Evolutionary conservation across 495 filamentous ascomycete species (phyloP).

Genomic region (Talaromyces adpressus): DNA sequence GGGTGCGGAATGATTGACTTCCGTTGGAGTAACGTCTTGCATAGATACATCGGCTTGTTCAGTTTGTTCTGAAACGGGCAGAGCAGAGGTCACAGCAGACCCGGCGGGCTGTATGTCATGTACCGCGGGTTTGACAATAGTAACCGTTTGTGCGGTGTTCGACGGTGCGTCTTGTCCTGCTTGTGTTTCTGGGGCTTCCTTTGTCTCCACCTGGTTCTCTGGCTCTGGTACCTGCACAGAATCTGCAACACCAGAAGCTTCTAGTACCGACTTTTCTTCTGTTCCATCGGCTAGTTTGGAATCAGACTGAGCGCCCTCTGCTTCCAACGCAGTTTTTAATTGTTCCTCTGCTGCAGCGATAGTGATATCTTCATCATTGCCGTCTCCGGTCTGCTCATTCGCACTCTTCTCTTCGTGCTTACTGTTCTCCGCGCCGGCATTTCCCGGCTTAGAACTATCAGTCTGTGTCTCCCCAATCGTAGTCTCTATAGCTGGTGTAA

Average conservation of each 20-base stretch:
- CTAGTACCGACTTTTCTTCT: slow-evolving; percentile 2
- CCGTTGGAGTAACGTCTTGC: slow-evolving; percentile 7
- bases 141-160: background rate
- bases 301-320: background rate
- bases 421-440: background rate
- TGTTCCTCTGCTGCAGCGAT: slow-evolving; percentile 1
- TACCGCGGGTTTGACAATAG: background rate
- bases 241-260: background rate
- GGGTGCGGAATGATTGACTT: slow-evolving; percentile 10
- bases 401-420: background rate
- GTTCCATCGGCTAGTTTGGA: background rate
- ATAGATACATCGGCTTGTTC: background rate
- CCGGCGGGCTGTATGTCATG: background rate
- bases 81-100: background rate
- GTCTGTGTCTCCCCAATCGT: background rate
- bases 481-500: background rate
- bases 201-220: background rate
- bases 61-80: slow-evolving; percentile 1
- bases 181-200: background rate
- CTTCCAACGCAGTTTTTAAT: background rate
- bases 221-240: background rate
- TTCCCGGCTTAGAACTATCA: background rate
- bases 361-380: background rate
- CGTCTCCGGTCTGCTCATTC: background rate
- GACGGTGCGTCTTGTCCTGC: background rate